Evolutionary conservation across 805 yeast species (phyloP).

Genomic region (Metschnikowia dekortorum): DNA sequence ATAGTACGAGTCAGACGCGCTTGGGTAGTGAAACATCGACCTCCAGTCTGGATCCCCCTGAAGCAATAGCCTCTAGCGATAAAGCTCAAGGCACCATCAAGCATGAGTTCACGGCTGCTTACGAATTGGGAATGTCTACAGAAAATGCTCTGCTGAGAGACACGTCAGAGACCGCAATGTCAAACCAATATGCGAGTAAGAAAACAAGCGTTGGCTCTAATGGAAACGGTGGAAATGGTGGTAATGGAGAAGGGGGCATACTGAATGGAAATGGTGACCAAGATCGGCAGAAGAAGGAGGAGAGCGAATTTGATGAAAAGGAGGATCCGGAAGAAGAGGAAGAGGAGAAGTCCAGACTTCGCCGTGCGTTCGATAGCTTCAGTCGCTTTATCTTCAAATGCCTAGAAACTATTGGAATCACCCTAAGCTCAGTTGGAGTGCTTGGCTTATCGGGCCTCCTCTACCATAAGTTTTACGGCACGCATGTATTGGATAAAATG

Average conservation of each 20-base stretch:
- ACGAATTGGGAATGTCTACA: neutral
- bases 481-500: slow-evolving; percentile 61
- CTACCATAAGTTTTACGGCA: slow-evolving; percentile 60
- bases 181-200: neutral
- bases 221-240: slow-evolving; percentile 4
- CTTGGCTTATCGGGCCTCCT: slow-evolving; percentile 68
- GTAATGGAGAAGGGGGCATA: neutral
- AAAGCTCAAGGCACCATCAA: neutral
- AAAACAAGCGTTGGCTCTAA: neutral
- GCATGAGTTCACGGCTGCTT: neutral
- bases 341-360: slow-evolving; percentile 16
- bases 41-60: neutral
- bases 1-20: neutral
- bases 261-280: slow-evolving; percentile 1
- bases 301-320: slow-evolving; percentile 7
- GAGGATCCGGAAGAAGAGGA: slow-evolving; percentile 10
- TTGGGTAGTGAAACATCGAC: neutral
- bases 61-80: neutral
- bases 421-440: slow-evolving; percentile 62
- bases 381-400: slow-evolving; percentile 37
- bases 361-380: slow-evolving; percentile 18
- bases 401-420: slow-evolving; percentile 66
- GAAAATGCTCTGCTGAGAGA: neutral
- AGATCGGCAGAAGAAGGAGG: slow-evolving; percentile 7
- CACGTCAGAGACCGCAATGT: neutral